Base-by-base conservation (phyloP, 257 asterid species). In the Apocynum venetum region DNA sequence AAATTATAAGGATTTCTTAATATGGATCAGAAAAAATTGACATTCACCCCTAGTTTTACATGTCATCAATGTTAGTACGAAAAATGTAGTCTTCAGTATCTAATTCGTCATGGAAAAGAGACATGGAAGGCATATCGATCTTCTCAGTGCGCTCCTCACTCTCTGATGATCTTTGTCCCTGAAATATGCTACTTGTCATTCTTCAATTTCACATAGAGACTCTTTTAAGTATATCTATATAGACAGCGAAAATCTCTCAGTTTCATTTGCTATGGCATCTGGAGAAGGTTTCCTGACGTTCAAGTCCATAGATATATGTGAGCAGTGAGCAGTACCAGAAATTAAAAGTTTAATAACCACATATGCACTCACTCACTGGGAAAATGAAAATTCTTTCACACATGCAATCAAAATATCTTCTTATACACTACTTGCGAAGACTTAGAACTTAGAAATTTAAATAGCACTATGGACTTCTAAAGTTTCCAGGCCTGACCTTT, bases 51-150 rank as follows among this genome's bases (percentile, higher is more conserved):
- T 47, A 76, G 52, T 68, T 59, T 80, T 87, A 85, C 88, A 87
- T 75, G 60, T 75, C 96, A 81, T 88, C 96, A 57, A 91, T 81
- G 78, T 94, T 77, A 59, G 86, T 91, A 59, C 93, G 92, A 74
- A 91, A 91, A 71, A 95, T 75, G 83, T 80, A 95, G 90, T 89
- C 96, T 83, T 95, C 99, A 71, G 76, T 76, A 73, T 95, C 98
- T 75, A 95, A 82, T 78, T 95, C 99, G 53, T 95, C 99, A 17
- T 95, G 99, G 81, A 79, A 80, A 76, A 86, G 92, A 75, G 85
- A 84, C 75, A 89, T 61, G 46, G 91, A 67, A 57, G 96, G 96
- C 80, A 67, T 17, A 2, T 57, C 83, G 49, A 75, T 59, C 84
- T 82, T 85, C 80, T 78, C 75, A 38, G 79, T 25, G 61, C 48